Percentiles rank a stretch among this genome's conserved stretches.
Evolutionary conservation across 495 filamentous ascomycete genomes (phyloP).

Genomic region (Neurospora terricola): DNA sequence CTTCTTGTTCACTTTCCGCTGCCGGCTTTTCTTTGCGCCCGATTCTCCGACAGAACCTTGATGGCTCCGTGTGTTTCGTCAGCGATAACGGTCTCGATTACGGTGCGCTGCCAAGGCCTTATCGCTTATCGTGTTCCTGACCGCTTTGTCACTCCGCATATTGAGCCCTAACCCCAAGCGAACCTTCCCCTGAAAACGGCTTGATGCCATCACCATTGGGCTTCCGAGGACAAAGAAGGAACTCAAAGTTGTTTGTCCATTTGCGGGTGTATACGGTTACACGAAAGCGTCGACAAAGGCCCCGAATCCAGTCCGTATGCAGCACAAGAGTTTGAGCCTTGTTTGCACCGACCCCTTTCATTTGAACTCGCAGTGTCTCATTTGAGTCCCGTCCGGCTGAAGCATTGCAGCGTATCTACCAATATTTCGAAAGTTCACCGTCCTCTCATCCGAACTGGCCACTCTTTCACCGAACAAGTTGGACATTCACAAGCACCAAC

Average conservation of each 20-base stretch:
- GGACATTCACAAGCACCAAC: not conserved
- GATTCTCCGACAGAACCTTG: not conserved
- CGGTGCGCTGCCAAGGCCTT: not conserved
- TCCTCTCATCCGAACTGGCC: not conserved
- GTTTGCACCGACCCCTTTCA: not conserved
- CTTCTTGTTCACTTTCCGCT: not conserved
- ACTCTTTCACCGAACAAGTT: not conserved
- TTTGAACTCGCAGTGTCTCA: not conserved
- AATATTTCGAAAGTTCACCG: not conserved
- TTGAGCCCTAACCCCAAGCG: not conserved
- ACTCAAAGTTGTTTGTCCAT: not conserved
- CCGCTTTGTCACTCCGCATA: not conserved
- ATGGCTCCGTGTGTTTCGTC: not conserved
- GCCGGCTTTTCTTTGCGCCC: not conserved
- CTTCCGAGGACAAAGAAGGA: not conserved
- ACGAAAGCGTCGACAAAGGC: not conserved
- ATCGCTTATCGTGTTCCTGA: not conserved
- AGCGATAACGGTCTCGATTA: not conserved
- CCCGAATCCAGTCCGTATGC: not conserved
- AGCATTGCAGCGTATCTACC: too few species aligned
- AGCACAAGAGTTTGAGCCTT: not conserved
- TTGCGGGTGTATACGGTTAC: not conserved
- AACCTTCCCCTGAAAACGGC: not conserved
- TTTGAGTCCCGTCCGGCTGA: too few species aligned
- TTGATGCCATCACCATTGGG: not conserved